Conservation (phyloP, 2,329 filamentous ascomycete species). For the Talaromyces islandicus region DNA sequence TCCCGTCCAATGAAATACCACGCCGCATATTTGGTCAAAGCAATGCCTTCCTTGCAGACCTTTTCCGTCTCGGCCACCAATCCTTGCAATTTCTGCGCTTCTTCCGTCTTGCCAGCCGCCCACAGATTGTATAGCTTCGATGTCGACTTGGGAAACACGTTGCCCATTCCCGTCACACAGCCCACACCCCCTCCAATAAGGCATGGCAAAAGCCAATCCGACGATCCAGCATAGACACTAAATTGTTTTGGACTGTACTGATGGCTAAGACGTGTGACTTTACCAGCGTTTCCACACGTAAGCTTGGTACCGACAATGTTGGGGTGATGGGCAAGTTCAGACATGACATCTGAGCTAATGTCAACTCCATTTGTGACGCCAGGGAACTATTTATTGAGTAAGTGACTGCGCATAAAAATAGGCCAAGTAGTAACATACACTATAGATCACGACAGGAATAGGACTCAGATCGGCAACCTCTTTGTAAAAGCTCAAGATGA, state of each 20-base stretch:
- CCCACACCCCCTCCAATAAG: constrained; percentile 67
- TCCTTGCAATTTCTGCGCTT: constrained; percentile 58
- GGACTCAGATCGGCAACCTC: constrained; percentile 37
- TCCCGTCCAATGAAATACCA: constrained; percentile 37
- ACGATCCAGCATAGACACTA: constrained; percentile 77
- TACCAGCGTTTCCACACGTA: constrained; percentile 46
- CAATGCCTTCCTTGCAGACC: constrained; percentile 47
- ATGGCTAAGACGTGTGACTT: constrained; percentile 21
- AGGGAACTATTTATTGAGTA: constrained; percentile 40
- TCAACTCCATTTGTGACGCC: constrained; percentile 58
- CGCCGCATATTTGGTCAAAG: constrained; percentile 43
- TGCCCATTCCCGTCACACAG: constrained; percentile 75
- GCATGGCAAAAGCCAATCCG: constrained; percentile 74
- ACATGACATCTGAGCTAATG: constrained; percentile 54
- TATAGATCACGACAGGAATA: constrained; percentile 55
- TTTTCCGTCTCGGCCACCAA: constrained; percentile 44
- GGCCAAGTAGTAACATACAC: constrained; percentile 21
- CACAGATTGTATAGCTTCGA: constrained; percentile 70
- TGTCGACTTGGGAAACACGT: constrained; percentile 73
- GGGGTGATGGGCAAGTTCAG: constrained; percentile 37
- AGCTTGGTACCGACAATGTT: constrained; percentile 58
- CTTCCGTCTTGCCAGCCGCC: constrained; percentile 61
- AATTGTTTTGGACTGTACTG: constrained; percentile 41
- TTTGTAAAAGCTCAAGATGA: constrained; percentile 5
- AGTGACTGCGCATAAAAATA: neutral